A percentile compares a stretch with the other conserved stretches of the same genome.
Evolutionary conservation across 1,284 basidiomycete species (phyloP).

Genomic region (Cryptococcus amylolentus): DNA sequence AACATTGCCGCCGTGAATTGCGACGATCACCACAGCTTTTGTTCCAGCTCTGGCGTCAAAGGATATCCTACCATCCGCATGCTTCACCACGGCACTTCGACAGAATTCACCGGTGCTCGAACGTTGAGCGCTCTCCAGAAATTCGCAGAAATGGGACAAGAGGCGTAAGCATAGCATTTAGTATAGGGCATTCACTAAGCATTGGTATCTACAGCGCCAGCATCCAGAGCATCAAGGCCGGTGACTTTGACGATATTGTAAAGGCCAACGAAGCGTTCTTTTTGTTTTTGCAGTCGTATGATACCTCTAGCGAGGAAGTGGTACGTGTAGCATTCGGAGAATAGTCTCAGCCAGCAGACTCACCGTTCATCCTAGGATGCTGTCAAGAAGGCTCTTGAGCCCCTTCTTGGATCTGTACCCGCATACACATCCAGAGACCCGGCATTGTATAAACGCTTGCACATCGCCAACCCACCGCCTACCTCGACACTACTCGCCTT

Average conservation of each 20-base stretch:
- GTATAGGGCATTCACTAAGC: background rate
- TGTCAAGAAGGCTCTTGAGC: constrained; percentile 55
- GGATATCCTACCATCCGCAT: constrained; percentile 75
- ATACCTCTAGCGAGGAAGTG: constrained; percentile 43
- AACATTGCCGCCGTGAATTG: constrained; percentile 83
- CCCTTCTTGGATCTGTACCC: constrained; percentile 66
- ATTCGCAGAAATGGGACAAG: constrained; percentile 65
- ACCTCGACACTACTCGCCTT: constrained; percentile 66
- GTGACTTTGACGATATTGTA: constrained; percentile 55
- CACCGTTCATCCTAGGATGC: constrained; percentile 48
- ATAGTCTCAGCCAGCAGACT: background rate
- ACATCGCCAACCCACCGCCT: constrained; percentile 53
- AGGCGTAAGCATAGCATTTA: constrained; percentile 54
- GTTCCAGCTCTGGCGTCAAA: constrained; percentile 61
- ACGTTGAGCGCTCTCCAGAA: constrained; percentile 62
- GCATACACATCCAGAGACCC: constrained; percentile 56
- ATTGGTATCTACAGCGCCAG: constrained; percentile 42
- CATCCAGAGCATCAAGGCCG: constrained; percentile 54
- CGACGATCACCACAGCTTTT: constrained; percentile 65
- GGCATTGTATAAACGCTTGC: constrained; percentile 55
- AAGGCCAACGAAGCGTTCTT: constrained; percentile 65
- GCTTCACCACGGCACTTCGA: constrained; percentile 53
- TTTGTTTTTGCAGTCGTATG: constrained; percentile 63
- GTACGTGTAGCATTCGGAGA: constrained; percentile 26
- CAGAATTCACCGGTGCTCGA: constrained; percentile 36